Evolutionary conservation across 495 filamentous ascomycete genomes (phyloP).

Genomic region (Aspergillus steynii): DNA sequence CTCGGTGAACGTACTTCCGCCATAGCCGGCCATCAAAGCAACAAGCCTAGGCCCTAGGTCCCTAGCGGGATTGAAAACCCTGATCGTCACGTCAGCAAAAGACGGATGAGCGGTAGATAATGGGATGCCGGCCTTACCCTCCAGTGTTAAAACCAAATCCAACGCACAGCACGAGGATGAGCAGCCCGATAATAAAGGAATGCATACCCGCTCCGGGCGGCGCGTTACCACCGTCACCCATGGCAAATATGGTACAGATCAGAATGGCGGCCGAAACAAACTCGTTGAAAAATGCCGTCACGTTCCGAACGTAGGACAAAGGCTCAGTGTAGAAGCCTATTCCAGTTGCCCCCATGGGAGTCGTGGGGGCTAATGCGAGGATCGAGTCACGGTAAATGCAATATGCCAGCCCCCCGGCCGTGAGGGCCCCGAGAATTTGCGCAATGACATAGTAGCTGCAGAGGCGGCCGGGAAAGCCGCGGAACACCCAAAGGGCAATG

Average conservation of each 20-base stretch:
- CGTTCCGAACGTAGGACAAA: constrained; percentile 44
- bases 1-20: constrained; percentile 26
- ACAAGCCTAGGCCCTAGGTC: constrained; percentile 59
- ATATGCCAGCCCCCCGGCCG: constrained; percentile 45
- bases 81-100: constrained; percentile 48
- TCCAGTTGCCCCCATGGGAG: constrained; percentile 27
- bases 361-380: constrained; percentile 31
- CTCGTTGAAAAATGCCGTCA: constrained; percentile 57
- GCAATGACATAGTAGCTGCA: constrained; percentile 46
- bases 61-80: constrained; percentile 57
- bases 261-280: constrained; percentile 53
- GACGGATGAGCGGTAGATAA: constrained; percentile 14
- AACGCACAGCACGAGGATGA: constrained; percentile 25
- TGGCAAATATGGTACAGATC: constrained; percentile 54
- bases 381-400: constrained; percentile 42
- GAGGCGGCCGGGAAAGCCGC: constrained; percentile 51
- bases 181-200: constrained; percentile 53
- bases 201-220: constrained; percentile 45
- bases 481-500: constrained; percentile 54
- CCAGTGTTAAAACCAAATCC: constrained; percentile 25
- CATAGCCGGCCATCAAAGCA: constrained; percentile 53
- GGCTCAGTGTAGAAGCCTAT: constrained; percentile 56
- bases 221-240: constrained; percentile 52
- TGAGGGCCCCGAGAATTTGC: constrained; percentile 49
- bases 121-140: constrained; percentile 15